These are phyloP conservation scores for Geum urbanum DNA, from an alignment of 306 rosid species.

Conservation along the genomic window DNA sequence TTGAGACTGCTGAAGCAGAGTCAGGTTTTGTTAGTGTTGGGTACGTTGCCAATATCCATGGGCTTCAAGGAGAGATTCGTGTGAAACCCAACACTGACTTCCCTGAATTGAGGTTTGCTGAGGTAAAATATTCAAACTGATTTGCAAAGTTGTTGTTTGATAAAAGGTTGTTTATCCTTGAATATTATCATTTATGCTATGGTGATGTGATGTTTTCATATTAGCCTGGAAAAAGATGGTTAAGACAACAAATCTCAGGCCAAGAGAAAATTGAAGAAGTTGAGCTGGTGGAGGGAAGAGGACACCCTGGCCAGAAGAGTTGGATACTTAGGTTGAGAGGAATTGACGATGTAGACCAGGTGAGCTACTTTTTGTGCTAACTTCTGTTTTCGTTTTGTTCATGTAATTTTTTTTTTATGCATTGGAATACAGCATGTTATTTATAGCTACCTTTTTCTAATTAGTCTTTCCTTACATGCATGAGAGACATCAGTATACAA, in stretches of 20 bases:
- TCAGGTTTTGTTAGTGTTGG: slow-evolving; percentile 62
- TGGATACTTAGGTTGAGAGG: slow-evolving; percentile 82
- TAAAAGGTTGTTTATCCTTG: neutral
- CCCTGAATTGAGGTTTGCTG: slow-evolving; percentile 73
- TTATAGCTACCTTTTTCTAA: too few relatives aligned
- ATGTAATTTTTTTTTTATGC: neutral
- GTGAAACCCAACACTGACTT: slow-evolving; percentile 70
- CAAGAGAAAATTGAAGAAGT: slow-evolving; percentile 55
- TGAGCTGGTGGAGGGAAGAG: slow-evolving; percentile 84
- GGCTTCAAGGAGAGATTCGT: slow-evolving; percentile 74
- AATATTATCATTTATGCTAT: neutral
- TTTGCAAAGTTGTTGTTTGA: neutral
- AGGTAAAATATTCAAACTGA: slow-evolving; percentile 37
- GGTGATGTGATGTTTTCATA: slow-evolving; percentile 10
- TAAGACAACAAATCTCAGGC: slow-evolving; percentile 55
- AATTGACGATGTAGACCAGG: slow-evolving; percentile 69
- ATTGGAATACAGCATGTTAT: neutral
- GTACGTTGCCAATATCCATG: slow-evolving; percentile 66
- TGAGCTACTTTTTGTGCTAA: slow-evolving; percentile 4
- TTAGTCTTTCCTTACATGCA: neutral
- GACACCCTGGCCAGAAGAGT: slow-evolving; percentile 69
- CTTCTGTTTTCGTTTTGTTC: neutral
- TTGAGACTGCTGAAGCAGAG: slow-evolving; percentile 35
- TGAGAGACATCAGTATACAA: neutral
- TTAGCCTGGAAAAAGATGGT: slow-evolving; percentile 90